Percentiles rank a stretch among this genome's conserved stretches.
Evolutionary conservation across 176 grass and related monocot species (phyloP).

Genomic region (Lolium rigidum): DNA sequence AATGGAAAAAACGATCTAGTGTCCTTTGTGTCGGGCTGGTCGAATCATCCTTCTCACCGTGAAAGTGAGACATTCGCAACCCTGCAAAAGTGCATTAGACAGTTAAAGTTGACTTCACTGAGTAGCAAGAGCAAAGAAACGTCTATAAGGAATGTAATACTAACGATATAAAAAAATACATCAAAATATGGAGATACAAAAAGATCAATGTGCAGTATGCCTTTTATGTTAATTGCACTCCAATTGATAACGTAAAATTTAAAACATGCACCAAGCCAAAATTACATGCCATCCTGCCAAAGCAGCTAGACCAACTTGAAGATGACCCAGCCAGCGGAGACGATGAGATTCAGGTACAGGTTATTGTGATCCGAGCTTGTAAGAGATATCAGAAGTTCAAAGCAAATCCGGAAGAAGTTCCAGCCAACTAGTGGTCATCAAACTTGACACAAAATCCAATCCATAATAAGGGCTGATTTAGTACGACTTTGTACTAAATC

Average conservation of each 20-base stretch:
- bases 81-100: constrained; percentile 52
- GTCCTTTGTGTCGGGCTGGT: constrained; percentile 72
- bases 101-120: constrained; percentile 9
- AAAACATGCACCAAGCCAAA: constrained; percentile 33
- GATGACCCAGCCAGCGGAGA: background rate
- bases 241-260: constrained; percentile 29
- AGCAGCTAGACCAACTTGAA: constrained; percentile 17
- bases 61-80: constrained; percentile 83
- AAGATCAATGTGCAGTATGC: background rate
- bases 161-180: background rate
- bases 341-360: background rate
- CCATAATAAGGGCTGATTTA: no score
- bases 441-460: background rate
- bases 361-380: background rate
- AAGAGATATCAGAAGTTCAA: constrained; percentile 12
- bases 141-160: background rate
- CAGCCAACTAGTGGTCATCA: background rate
- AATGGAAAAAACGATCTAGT: constrained; percentile 63
- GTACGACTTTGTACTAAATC: no score
- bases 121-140: constrained; percentile 28
- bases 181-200: constrained; percentile 31
- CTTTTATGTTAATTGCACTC: background rate
- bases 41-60: constrained; percentile 63
- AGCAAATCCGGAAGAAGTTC: background rate
- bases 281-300: background rate